Evolutionary conservation across 441 rosid genomes (phyloP).

Genomic region (Manihot esculenta): DNA sequence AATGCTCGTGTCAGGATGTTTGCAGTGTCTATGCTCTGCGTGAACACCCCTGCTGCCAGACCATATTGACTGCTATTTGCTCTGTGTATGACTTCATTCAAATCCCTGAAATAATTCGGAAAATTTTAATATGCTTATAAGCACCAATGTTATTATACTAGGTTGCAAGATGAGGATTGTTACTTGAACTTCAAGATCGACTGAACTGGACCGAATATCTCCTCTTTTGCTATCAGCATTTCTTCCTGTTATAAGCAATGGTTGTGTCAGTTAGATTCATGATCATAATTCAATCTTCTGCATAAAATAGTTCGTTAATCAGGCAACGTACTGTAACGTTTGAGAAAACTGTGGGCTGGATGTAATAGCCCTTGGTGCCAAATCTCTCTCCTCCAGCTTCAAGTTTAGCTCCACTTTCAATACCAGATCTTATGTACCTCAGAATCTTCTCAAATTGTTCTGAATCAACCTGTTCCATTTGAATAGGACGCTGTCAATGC

Average conservation of each 20-base stretch:
- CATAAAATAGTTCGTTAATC: neutral
- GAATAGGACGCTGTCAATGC: neutral
- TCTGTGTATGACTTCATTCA: slow-evolving; percentile 66
- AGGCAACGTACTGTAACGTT: slow-evolving; percentile 54
- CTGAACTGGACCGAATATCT: slow-evolving; percentile 94
- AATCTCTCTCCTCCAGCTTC: slow-evolving; percentile 77
- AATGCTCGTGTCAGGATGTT: slow-evolving; percentile 67
- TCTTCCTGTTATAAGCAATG: slow-evolving; percentile 43
- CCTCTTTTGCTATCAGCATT: slow-evolving; percentile 84
- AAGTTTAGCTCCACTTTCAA: slow-evolving; percentile 73
- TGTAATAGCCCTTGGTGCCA: slow-evolving; percentile 70
- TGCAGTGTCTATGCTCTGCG: slow-evolving; percentile 62
- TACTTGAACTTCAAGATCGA: slow-evolving; percentile 89
- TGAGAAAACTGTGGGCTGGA: slow-evolving; percentile 92
- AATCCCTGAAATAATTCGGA: slow-evolving; percentile 48
- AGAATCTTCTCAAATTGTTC: slow-evolving; percentile 75
- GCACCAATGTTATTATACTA: neutral
- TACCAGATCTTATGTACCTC: slow-evolving; percentile 61
- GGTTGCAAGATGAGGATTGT: neutral
- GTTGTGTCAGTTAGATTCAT: neutral
- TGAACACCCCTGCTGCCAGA: slow-evolving; percentile 86
- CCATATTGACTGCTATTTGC: slow-evolving; percentile 65
- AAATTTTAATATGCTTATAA: neutral
- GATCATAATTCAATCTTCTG: neutral
- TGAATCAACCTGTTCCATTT: slow-evolving; percentile 53